Evolutionary conservation across 2,329 filamentous ascomycete species (phyloP), one percentile per base, ranked within the genome.

Genomic region (Aureobasidium pullulans): DNA sequence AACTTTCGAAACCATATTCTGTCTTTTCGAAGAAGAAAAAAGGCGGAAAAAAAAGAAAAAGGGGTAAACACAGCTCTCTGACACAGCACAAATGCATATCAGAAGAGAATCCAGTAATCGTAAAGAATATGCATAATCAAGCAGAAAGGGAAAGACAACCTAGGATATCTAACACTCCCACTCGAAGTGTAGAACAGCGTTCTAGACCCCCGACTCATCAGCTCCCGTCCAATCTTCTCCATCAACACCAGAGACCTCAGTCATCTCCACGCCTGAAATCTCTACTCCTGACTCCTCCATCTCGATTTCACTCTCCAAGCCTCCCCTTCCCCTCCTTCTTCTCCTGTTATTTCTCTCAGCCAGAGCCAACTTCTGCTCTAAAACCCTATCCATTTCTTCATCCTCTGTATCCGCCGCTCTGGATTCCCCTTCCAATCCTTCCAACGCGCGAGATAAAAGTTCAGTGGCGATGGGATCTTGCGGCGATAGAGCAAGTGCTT

Each of bases 381-480:
- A 13, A 15, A 56, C 23, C 11, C 52, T 15, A 6, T 56, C 52
- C 28, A 56, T 32, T 23, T 56, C 61, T 57, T 73, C 60, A 67
- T 74, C 61, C 70, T 75, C 67, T 72, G 78, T 31, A 72, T 78
- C 70, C 76, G 71, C 83, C 77, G 70, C 60, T 61, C 75, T 19
- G 1, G 15, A 19, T 9, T 76, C 72, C 9, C 75, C 66, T 3
- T 81, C 79, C 40, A 84, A 81, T 71, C 87, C 84, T 31, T 84
- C 81, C 1, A 90, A 75, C 3, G 89, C 88, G 69, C 86, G 87
- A 66, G 84, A 85, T 34, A 94, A 76, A 52, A 94, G 74, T 69
- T 94, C 89, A 0, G 87, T 91, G 2, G 89, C 88, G 64, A 92
- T 87, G 5, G 88, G 84, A 68, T 94, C 89, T 72, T 94, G 89